phyloP scores from a whole-genome alignment of 2,329 filamentous ascomycete species.

The Diaporthe helianthi region DNA sequence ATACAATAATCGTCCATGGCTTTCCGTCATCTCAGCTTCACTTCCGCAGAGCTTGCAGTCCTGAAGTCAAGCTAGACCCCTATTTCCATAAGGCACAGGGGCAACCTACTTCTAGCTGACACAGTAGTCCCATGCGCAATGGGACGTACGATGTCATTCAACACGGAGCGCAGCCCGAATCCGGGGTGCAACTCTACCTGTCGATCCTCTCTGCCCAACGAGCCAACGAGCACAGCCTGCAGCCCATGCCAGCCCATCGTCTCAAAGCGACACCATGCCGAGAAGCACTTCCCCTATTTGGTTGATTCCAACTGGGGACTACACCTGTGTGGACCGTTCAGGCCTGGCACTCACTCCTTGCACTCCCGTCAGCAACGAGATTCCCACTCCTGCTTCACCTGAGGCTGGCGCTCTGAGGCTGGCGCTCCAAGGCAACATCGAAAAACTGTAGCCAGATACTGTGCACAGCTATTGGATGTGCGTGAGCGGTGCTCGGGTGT shows the following conservation, averaged over 20 bases:
- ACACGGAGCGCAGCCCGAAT: conserved; percentile 17
- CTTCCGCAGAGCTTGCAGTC: not conserved
- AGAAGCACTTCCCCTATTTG: conserved; percentile 10
- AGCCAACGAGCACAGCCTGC: conserved; percentile 7
- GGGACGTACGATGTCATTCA: conserved; percentile 14
- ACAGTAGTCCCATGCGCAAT: conserved; percentile 17
- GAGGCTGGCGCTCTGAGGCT: too few species aligned
- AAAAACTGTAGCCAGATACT: conserved; percentile 9
- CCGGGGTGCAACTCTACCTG: conserved; percentile 12
- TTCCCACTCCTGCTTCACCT: not conserved
- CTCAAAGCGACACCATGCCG: conserved; percentile 5
- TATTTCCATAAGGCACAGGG: conserved; percentile 14
- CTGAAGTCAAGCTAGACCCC: not conserved
- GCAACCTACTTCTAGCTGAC: conserved; percentile 19
- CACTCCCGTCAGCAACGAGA: too few species aligned
- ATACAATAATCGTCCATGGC: not conserved
- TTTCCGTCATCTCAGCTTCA: not conserved
- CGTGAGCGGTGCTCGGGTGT: conserved; percentile 2
- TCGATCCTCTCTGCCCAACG: conserved; percentile 13
- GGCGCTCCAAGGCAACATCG: not conserved
- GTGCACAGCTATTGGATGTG: not conserved
- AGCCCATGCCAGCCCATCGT: conserved; percentile 3
- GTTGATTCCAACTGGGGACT: not conserved
- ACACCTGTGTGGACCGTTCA: not conserved
- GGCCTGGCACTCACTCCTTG: not conserved